phyloP scores from a whole-genome alignment of 768 basidiomycete species.

The Xerocomellus amylosporus region DNA sequence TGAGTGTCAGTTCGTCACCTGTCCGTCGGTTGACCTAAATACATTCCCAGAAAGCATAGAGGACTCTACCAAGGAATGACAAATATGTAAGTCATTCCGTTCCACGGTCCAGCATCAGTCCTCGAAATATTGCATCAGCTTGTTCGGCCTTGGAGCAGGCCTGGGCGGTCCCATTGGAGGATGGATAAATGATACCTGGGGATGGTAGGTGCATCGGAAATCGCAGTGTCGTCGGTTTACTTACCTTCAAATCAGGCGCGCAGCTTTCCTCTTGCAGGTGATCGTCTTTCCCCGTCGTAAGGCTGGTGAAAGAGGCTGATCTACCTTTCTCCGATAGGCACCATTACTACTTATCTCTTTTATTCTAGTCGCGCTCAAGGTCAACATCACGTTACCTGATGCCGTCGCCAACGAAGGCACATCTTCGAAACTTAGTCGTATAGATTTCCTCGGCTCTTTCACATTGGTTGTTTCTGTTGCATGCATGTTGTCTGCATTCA shows the following conservation, averaged over 20 bases:
- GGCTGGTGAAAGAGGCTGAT: slow-evolving; percentile 7
- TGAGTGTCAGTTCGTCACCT: slow-evolving; percentile 37
- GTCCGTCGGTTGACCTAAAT: neutral
- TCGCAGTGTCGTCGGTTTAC: neutral
- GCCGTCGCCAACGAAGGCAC: slow-evolving; percentile 58
- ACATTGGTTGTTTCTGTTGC: slow-evolving; percentile 74
- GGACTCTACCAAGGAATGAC: slow-evolving; percentile 91
- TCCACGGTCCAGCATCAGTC: slow-evolving; percentile 3
- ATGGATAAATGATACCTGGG: slow-evolving; percentile 81
- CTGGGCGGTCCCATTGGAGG: slow-evolving; percentile 80
- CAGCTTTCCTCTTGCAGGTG: slow-evolving; percentile 85
- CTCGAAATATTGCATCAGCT: slow-evolving; percentile 38
- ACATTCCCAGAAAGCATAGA: slow-evolving; percentile 61
- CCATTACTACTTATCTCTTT: slow-evolving; percentile 75
- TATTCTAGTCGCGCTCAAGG: slow-evolving; percentile 67
- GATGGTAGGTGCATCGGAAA: slow-evolving; percentile 57
- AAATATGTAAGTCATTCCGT: slow-evolving; percentile 60
- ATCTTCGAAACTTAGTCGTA: slow-evolving; percentile 65
- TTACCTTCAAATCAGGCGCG: slow-evolving; percentile 53
- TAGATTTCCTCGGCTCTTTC: slow-evolving; percentile 82
- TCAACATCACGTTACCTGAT: slow-evolving; percentile 73
- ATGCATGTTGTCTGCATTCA: slow-evolving; percentile 71
- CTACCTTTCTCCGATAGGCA: slow-evolving; percentile 43
- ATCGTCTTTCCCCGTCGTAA: slow-evolving; percentile 13
- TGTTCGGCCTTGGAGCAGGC: slow-evolving; percentile 82